These are phyloP conservation scores for Hanseniaspora nectarophila DNA, from an alignment of 805 yeast species.

Conservation along the genomic window DNA sequence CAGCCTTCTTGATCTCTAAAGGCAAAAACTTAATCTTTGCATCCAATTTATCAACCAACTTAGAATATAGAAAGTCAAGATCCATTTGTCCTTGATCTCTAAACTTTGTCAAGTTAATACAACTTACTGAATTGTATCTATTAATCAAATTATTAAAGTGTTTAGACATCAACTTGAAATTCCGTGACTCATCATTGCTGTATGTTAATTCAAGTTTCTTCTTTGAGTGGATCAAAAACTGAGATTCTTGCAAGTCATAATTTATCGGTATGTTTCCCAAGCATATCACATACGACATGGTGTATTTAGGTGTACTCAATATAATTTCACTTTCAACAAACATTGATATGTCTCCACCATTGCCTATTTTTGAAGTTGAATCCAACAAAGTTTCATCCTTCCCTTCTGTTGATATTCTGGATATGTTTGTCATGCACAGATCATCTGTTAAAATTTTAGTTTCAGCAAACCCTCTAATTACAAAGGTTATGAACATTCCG, in stretches of 20 bases:
- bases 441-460: slow-evolving; percentile 32
- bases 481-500: slow-evolving; percentile 64
- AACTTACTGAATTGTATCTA: slow-evolving; percentile 75
- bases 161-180: slow-evolving; percentile 39
- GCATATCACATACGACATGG: slow-evolving; percentile 68
- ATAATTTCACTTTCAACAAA: slow-evolving; percentile 84
- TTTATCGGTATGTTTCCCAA: slow-evolving; percentile 89
- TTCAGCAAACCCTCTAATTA: slow-evolving; percentile 85
- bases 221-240: slow-evolving; percentile 55
- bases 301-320: slow-evolving; percentile 37
- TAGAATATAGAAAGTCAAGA: slow-evolving; percentile 45
- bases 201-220: slow-evolving; percentile 37
- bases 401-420: slow-evolving; percentile 79
- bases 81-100: slow-evolving; percentile 58
- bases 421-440: slow-evolving; percentile 54
- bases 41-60: background rate
- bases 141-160: slow-evolving; percentile 63
- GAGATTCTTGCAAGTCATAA: slow-evolving; percentile 73
- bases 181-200: slow-evolving; percentile 1
- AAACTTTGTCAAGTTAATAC: slow-evolving; percentile 58
- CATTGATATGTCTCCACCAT: slow-evolving; percentile 83
- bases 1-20: background rate
- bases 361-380: slow-evolving; percentile 42
- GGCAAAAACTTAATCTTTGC: slow-evolving; percentile 2
- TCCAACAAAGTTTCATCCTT: slow-evolving; percentile 30